Base-by-base conservation (phyloP, 495 filamentous ascomycete species). In the Saxophila tyrrhenica region DNA sequence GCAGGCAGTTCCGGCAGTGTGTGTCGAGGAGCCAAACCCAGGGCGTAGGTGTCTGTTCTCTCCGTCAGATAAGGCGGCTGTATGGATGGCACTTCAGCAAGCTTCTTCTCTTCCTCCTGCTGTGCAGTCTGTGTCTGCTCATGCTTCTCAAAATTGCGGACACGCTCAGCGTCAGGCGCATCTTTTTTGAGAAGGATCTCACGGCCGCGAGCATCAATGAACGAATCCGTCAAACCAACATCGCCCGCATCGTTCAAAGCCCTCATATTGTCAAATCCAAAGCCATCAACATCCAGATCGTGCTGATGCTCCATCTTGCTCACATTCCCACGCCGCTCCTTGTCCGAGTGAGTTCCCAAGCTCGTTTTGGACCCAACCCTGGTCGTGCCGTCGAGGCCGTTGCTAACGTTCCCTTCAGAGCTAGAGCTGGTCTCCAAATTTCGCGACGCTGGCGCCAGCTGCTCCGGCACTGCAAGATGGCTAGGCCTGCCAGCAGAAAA, bases 1-100 rank as follows among this genome's bases (percentile, higher is more conserved):
- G 75, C 61, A 0, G 86, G 83, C 3, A 89, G 67, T 10, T 78
- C 68, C 15, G 86, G 82, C 16, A 87, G 72, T 57, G 83, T 80
- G 42, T 80, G 82, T n/a, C 79, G 69, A 22, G 75, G 71, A 10
- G 78, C 68, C 1, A 85, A 69, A 3, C 80, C 81, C n/a, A 81
- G 66, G 49, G 74, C 69, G 10, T 69, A 63, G 5, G 80, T 79
- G 29, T 75, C 77, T 49, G 73, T 68, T 21, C 76, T 67, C 22
- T 61, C 58, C 15, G 35, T 61, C 11, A 53, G 58, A 55, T 48
- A 61, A 1, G 58, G 58, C 22, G 58, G 58, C 29, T 43, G 48
- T 2, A 46, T 22, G 1, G 58, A 35, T 0, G 39, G 42, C 13
- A 52, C 21, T 3, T 46, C 54, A 17, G 43, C 50, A 8, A n/a